These are phyloP conservation scores for Crucihimalaya himalaica DNA, from an alignment of 345 rosid genomes.

Conservation along the genomic window DNA sequence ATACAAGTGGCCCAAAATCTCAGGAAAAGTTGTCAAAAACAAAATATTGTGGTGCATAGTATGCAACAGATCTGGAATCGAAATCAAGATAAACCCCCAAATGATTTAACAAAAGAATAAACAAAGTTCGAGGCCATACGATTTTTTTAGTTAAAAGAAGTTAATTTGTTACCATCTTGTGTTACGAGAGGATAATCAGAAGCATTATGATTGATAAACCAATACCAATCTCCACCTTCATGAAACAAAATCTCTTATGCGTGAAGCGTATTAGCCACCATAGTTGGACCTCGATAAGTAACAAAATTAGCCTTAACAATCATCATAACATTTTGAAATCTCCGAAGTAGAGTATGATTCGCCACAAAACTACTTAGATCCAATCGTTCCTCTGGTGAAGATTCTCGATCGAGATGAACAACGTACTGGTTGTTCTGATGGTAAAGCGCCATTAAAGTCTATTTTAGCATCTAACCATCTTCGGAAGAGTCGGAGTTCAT, in stretches of 20 bases:
- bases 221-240: slow-evolving; percentile 90
- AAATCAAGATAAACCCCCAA: not conserved
- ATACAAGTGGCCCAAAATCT: no score
- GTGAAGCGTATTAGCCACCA: slow-evolving; percentile 99
- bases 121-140: not conserved
- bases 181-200: slow-evolving; percentile 97
- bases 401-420: slow-evolving; percentile 82
- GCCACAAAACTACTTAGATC: slow-evolving; percentile 70
- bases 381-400: slow-evolving; percentile 62
- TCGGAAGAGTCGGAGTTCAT: slow-evolving; percentile 81
- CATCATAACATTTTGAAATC: slow-evolving; percentile 74
- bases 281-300: slow-evolving; percentile 93
- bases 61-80: slow-evolving; percentile 78
- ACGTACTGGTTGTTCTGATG: slow-evolving; percentile 80
- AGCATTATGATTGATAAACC: slow-evolving; percentile 95
- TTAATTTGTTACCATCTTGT: slow-evolving; percentile 68
- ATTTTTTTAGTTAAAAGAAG: not conserved
- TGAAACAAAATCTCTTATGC: slow-evolving; percentile 89
- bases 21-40: not conserved
- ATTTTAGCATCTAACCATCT: slow-evolving; percentile 63
- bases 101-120: not conserved
- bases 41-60: slow-evolving; percentile 4
- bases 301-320: slow-evolving; percentile 86
- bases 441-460: slow-evolving; percentile 78
- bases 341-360: slow-evolving; percentile 46